These are phyloP conservation scores for Coffea eugenioides DNA, from an alignment of 257 asterid genomes.

Conservation along the genomic window DNA sequence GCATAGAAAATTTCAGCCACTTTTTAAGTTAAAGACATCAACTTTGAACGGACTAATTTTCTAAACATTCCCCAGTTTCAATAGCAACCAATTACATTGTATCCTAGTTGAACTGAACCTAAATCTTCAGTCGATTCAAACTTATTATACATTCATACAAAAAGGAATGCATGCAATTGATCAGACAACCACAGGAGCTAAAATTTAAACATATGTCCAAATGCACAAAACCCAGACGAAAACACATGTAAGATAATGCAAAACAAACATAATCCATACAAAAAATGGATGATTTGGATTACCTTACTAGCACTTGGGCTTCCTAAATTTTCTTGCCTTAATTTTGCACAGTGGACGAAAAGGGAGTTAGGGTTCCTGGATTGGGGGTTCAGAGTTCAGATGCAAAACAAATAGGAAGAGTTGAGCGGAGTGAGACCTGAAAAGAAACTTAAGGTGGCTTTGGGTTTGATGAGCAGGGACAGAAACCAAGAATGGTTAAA, in stretches of 20 bases:
- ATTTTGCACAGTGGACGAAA: background rate
- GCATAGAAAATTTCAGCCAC: background rate
- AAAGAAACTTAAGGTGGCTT: background rate
- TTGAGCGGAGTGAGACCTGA: background rate
- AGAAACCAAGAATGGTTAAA: background rate
- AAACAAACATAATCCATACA: background rate
- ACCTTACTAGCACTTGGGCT: background rate
- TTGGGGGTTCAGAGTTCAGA: background rate
- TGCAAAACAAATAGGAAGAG: background rate
- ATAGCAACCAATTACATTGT: background rate
- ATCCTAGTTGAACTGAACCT: background rate
- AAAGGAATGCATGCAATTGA: background rate
- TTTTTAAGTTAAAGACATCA: background rate
- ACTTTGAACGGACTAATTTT: background rate
- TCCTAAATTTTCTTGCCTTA: background rate
- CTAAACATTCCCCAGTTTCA: background rate
- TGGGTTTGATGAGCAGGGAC: slow-evolving; percentile 13
- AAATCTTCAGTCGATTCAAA: background rate
- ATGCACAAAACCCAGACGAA: background rate
- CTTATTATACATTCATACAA: background rate
- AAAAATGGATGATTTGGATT: background rate
- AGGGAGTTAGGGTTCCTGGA: background rate
- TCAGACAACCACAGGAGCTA: background rate
- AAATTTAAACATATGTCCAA: background rate
- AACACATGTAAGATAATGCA: background rate